These are phyloP conservation scores for Epichloe aotearoae DNA, from an alignment of 2,329 filamentous ascomycete genomes.

Conservation along the genomic window DNA sequence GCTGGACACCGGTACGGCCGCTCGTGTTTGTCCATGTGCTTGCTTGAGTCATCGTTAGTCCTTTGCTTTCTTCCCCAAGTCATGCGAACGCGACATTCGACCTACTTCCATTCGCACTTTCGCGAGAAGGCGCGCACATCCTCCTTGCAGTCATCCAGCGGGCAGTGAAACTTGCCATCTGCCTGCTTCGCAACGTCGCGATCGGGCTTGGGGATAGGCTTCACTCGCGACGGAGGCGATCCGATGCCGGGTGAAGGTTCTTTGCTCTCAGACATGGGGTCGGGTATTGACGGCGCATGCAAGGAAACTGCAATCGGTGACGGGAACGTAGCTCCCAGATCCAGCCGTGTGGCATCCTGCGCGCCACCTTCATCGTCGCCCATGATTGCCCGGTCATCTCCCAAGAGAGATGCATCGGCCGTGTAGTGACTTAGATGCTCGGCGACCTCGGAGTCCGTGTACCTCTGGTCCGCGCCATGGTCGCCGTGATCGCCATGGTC, in stretches of 20 bases:
- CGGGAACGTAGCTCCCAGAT: constrained; percentile 23
- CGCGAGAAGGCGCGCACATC: constrained; percentile 55
- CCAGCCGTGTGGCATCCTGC: constrained; percentile 26
- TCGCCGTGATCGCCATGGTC: constrained; percentile 25
- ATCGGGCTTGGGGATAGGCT: constrained; percentile 45
- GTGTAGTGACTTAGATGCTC: constrained; percentile 32
- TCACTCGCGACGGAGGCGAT: constrained; percentile 29
- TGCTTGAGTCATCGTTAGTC: constrained; percentile 37
- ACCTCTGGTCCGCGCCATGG: constrained; percentile 26
- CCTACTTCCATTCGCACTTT: constrained; percentile 92
- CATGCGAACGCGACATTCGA: constrained; percentile 10
- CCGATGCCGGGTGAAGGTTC: constrained; percentile 19
- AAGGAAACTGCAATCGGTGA: constrained; percentile 21
- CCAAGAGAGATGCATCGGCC: constrained; percentile 17
- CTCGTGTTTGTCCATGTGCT: constrained; percentile 98
- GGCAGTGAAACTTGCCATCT: constrained; percentile 68
- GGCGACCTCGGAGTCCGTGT: constrained; percentile 29
- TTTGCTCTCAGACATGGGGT: constrained; percentile 21
- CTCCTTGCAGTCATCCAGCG: constrained; percentile 53
- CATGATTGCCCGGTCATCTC: constrained; percentile 18
- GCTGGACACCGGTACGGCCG: constrained; percentile 78
- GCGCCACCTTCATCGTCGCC: constrained; percentile 24
- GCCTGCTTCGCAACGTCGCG: constrained; percentile 47
- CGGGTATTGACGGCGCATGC: constrained; percentile 18
- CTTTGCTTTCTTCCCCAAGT: constrained; percentile 5